Conservation (phyloP, 306 rosid species). For the Casuarina glauca region DNA sequence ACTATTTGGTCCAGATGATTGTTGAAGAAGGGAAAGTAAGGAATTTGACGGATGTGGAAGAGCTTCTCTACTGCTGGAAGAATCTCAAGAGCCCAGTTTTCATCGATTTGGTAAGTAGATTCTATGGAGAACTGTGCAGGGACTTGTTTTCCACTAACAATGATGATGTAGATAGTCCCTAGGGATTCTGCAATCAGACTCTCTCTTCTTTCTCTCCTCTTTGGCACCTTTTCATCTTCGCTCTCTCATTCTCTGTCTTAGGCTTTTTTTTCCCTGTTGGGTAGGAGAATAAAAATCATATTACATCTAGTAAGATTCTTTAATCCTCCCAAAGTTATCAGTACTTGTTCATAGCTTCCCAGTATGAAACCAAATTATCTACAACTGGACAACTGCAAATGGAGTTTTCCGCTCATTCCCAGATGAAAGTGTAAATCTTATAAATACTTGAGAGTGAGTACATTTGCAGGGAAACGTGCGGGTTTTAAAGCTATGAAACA, state of each 20-base stretch:
- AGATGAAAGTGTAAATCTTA: background rate
- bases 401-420: background rate
- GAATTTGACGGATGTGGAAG: slow-evolving; percentile 85
- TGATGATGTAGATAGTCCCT: slow-evolving; percentile 30
- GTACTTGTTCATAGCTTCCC: background rate
- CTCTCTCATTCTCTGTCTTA: background rate
- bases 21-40: slow-evolving; percentile 75
- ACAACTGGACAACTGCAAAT: background rate
- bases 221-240: background rate
- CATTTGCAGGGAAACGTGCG: background rate
- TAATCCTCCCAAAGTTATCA: background rate
- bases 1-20: slow-evolving; percentile 84
- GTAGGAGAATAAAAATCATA: background rate
- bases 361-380: background rate
- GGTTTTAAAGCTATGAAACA: too few species aligned
- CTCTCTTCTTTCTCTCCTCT: background rate
- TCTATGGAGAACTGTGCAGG: slow-evolving; percentile 89
- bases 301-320: background rate
- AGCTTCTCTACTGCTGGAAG: slow-evolving; percentile 83
- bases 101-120: slow-evolving; percentile 71
- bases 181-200: background rate
- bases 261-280: background rate
- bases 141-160: slow-evolving; percentile 67
- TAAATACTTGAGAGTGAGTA: background rate
- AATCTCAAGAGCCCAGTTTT: slow-evolving; percentile 74